Evolutionary conservation across 495 filamentous ascomycete species (phyloP), one percentile per base, ranked within the genome.

Genomic region (Choiromyces venosus): DNA sequence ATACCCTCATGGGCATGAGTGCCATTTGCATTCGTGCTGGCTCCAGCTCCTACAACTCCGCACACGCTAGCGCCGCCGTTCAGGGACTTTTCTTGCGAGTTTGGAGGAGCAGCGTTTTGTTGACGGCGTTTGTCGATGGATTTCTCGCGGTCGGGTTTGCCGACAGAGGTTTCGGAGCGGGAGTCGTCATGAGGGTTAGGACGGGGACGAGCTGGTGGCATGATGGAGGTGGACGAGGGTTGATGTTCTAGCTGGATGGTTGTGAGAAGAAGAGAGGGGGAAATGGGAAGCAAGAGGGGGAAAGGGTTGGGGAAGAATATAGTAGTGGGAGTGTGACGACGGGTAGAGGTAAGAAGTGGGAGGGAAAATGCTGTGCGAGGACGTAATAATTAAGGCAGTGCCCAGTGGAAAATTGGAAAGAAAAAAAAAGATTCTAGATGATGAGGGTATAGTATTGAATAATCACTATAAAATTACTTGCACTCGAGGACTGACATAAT

Each of bases 1-100:
- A 81, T 81, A 35, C 79, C 79, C 39, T 81, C 79, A 46, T 81
- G 79, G 61, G 79, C 79, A 72, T 81, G 79, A 14, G 79, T 70
- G 40, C 79, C 79, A 39, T 81, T 81, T 33, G 79, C 73, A 71
- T 80, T 81, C 5, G 70, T 73, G 52, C 70, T 78, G 38, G 73
- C 66, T 61, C 68, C 66, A n/a, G 10, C 52, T 33, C 52, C 52
- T 16, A 2, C 52, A 18, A 61, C 52, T 29, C 52, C 52, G 10
- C 52, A 6, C 52, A 61, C 25, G 12, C 52, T 12, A 4, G 52
- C 25, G 52, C 52, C 52, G 25, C 52, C 25, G 25, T 61, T 61
- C 33, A 65, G 65, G 68, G 42, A 67, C 66, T 79, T 79, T 65
- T 79, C 73, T 18, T 77, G 75, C 5, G 73, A 40, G 21, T 44